A percentile compares a stretch with the other conserved stretches of the same genome.
These are phyloP conservation scores for Cunninghamia lanceolata DNA, from an alignment of 75 land plant genomes.

Conservation along the genomic window DNA sequence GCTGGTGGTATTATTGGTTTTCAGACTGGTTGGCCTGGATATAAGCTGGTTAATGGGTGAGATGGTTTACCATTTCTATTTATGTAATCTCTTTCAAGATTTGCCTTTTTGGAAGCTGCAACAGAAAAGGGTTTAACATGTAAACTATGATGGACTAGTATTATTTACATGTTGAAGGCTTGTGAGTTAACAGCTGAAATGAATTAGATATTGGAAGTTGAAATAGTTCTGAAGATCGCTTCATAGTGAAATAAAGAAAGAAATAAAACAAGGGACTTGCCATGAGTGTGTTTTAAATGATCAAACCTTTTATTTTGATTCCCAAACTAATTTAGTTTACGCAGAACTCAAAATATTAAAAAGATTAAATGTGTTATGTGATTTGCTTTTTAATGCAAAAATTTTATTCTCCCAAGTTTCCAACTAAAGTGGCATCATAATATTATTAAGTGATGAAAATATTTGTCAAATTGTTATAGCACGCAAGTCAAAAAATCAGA, in stretches of 20 bases:
- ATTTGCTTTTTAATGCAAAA: background rate
- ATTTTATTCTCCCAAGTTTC: background rate
- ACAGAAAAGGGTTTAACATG: background rate
- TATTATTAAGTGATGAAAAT: background rate
- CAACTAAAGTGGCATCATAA: background rate
- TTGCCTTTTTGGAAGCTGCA: background rate
- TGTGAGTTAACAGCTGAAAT: background rate
- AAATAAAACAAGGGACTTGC: background rate
- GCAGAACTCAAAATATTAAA: background rate
- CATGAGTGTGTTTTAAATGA: background rate
- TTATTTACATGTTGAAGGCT: background rate
- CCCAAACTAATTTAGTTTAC: background rate
- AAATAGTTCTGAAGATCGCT: background rate
- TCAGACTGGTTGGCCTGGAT: constrained; percentile 86
- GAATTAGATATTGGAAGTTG: background rate
- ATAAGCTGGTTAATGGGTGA: constrained; percentile 73
- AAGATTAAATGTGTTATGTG: background rate
- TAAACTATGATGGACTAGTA: background rate
- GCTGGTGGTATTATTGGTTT: constrained; percentile 88
- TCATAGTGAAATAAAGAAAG: background rate
- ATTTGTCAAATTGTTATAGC: background rate
- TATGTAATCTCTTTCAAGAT: background rate
- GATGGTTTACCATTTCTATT: background rate
- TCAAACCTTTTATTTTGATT: background rate
- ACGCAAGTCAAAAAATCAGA: background rate